These are phyloP conservation scores for Glycine soja DNA, from an alignment of 306 rosid species.

Conservation along the genomic window DNA sequence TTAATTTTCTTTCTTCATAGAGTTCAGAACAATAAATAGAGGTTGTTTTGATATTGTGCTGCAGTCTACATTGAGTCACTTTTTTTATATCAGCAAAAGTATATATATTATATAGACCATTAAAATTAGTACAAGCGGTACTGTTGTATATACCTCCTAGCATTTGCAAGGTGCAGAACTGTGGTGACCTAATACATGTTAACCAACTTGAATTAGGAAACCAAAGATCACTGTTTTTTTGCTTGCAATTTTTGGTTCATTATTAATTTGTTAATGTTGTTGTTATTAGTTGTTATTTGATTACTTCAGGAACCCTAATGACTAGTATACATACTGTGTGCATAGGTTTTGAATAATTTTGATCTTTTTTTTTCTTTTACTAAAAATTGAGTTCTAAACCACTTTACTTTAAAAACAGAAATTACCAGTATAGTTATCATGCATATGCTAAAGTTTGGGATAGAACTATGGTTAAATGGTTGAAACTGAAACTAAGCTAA, in stretches of 20 bases:
- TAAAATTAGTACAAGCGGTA: no score
- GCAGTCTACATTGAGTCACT: background rate
- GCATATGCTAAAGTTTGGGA: background rate
- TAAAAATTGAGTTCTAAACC: background rate
- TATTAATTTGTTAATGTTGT: background rate
- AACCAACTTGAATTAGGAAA: no score
- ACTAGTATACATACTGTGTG: background rate
- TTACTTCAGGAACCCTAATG: constrained; percentile 13
- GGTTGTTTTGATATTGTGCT: constrained; percentile 19
- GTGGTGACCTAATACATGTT: no score
- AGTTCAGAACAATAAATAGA: background rate
- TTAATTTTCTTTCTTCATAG: background rate
- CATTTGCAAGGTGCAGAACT: no score
- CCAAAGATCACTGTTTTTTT: constrained; percentile 3
- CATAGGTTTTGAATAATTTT: background rate
- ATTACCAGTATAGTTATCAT: background rate
- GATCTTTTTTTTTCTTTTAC: background rate
- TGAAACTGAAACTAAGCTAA: background rate
- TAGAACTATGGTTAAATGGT: background rate
- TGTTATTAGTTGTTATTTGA: background rate
- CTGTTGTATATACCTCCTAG: no score
- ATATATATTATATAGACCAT: no score
- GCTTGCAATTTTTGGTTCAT: background rate
- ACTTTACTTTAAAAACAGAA: background rate
- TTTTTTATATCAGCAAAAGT: no score